phyloP scores from a whole-genome alignment of 768 basidiomycete species.

The Tricholomella constricta region DNA sequence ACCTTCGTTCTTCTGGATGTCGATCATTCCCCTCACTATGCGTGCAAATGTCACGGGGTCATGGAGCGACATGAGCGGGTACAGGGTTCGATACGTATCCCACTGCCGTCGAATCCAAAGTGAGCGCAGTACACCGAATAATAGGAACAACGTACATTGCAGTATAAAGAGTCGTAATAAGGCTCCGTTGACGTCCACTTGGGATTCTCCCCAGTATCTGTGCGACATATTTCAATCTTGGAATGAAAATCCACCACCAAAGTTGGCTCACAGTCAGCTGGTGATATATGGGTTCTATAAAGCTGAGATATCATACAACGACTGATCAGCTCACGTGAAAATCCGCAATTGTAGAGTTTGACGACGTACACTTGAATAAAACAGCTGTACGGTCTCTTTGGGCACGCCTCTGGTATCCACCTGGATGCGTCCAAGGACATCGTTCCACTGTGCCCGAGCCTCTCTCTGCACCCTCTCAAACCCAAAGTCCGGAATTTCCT shows the following conservation, averaged over 20 bases:
- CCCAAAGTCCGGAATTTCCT: conserved; percentile 60
- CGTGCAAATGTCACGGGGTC: conserved; percentile 59
- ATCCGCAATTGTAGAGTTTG: neutral
- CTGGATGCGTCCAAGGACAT: conserved; percentile 54
- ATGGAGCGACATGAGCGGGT: conserved; percentile 63
- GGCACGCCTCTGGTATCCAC: conserved; percentile 51
- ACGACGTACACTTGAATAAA: conserved; percentile 63
- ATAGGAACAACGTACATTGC: conserved; percentile 48
- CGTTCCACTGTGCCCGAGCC: conserved; percentile 55
- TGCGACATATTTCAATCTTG: neutral
- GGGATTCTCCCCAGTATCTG: conserved; percentile 67
- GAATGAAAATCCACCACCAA: neutral
- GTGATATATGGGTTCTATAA: conserved; percentile 63
- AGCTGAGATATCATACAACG: conserved; percentile 32
- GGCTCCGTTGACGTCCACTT: conserved; percentile 65
- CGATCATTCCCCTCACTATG: conserved; percentile 66
- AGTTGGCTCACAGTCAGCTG: conserved; percentile 58
- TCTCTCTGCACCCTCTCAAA: conserved; percentile 50
- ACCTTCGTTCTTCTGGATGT: conserved; percentile 70
- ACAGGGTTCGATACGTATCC: conserved; percentile 68
- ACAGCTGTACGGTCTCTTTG: conserved; percentile 49
- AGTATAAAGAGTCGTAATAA: conserved; percentile 69
- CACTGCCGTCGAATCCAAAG: too few species aligned
- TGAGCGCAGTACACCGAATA: too few species aligned
- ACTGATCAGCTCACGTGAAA: neutral